phyloP scores from a whole-genome alignment of 441 rosid species.

The Pelargonium australe region DNA sequence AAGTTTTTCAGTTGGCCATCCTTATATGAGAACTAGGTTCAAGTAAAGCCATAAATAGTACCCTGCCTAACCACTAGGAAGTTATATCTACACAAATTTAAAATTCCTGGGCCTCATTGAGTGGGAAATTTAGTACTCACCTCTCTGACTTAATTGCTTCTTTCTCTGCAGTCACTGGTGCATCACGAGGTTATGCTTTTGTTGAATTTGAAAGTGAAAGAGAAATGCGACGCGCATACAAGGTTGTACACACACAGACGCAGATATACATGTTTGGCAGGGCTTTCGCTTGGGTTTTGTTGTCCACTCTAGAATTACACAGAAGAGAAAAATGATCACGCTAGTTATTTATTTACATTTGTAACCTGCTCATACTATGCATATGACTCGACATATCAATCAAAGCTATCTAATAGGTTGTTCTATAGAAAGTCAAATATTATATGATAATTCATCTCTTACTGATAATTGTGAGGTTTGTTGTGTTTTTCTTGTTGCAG shows the following conservation, averaged over 20 bases:
- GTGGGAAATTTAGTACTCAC: neutral
- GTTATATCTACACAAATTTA: too few relatives aligned
- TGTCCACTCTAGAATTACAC: neutral
- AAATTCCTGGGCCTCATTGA: too few relatives aligned
- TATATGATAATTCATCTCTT: constrained; percentile 2
- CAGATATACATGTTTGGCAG: neutral
- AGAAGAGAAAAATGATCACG: neutral
- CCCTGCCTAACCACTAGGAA: too few relatives aligned
- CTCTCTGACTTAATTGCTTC: neutral
- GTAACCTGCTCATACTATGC: neutral
- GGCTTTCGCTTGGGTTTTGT: neutral
- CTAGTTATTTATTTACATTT: neutral
- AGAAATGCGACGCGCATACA: constrained; percentile 73
- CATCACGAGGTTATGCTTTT: constrained; percentile 78
- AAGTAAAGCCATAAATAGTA: too few relatives aligned
- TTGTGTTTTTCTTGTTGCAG: constrained; percentile 30
- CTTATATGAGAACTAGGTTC: too few relatives aligned
- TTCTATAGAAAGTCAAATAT: neutral
- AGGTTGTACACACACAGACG: constrained; percentile 35
- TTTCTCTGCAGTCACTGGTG: constrained; percentile 64
- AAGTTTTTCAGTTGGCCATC: too few relatives aligned
- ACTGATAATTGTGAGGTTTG: neutral
- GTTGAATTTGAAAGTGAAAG: constrained; percentile 71
- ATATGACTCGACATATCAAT: neutral
- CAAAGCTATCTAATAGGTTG: neutral